Percentiles rank a stretch among this genome's conserved stretches.
Conservation (phyloP, 371 early-diverging fungal species). For the Syncephalis plumigaleata region DNA sequence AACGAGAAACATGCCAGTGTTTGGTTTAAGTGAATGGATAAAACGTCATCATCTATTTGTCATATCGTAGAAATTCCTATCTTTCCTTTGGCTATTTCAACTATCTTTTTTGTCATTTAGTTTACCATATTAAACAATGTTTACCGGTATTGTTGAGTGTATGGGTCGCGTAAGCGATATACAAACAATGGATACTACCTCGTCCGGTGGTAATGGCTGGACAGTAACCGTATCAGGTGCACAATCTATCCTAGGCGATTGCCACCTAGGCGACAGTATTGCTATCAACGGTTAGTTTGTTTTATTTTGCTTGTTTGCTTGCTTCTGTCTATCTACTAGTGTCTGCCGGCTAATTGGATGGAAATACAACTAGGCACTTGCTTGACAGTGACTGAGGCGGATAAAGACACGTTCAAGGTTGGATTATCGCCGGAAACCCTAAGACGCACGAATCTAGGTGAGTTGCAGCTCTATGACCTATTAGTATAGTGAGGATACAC, state of each 20-base stretch:
- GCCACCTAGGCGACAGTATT: constrained; percentile 88
- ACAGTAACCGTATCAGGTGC: constrained; percentile 64
- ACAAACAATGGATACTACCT: constrained; percentile 40
- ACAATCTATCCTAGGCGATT: constrained; percentile 54
- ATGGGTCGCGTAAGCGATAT: constrained; percentile 63
- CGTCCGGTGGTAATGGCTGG: constrained; percentile 73
- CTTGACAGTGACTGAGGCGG: constrained; percentile 88
- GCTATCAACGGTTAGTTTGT: constrained; percentile 62
- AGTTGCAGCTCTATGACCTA: background rate
- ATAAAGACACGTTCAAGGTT: constrained; percentile 64
- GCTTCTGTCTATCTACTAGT: background rate
- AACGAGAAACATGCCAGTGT: too few relatives aligned
- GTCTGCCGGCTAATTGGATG: background rate
- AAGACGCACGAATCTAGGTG: constrained; percentile 76
- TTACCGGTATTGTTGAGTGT: constrained; percentile 90
- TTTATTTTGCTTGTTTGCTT: background rate
- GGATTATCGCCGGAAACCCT: constrained; percentile 87
- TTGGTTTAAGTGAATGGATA: too few relatives aligned
- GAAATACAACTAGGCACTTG: constrained; percentile 67
- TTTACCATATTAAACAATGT: constrained; percentile 35
- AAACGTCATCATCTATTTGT: too few relatives aligned
- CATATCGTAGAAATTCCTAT: too few relatives aligned
- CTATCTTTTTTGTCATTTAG: background rate
- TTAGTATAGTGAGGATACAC: too few relatives aligned
- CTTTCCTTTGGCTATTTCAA: background rate